A percentile compares a stretch with the other conserved stretches of the same genome.
Evolutionary conservation across 305 asterid species (phyloP).

Genomic region (Lippia alba): DNA sequence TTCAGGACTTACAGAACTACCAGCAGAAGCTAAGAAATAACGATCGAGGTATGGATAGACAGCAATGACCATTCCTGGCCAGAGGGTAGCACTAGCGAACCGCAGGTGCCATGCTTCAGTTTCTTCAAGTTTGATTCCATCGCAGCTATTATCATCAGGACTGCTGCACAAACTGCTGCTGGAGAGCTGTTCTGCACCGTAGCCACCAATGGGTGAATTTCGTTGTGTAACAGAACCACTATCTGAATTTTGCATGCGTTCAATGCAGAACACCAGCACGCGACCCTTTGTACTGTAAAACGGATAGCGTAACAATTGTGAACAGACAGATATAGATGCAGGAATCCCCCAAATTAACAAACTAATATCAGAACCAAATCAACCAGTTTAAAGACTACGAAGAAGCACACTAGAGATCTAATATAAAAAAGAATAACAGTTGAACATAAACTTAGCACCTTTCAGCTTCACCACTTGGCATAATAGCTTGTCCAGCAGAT

Average conservation of each 20-base stretch:
- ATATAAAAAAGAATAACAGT: slow-evolving; percentile 12
- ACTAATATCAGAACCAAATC: slow-evolving; percentile 20
- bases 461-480: slow-evolving; percentile 99
- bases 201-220: slow-evolving; percentile 63
- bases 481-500: slow-evolving; percentile 90
- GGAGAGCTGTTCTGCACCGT: slow-evolving; percentile 71
- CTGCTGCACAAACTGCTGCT: slow-evolving; percentile 82
- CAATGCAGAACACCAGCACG: slow-evolving; percentile 83
- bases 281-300: slow-evolving; percentile 89
- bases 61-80: slow-evolving; percentile 92
- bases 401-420: slow-evolving; percentile 15
- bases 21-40: slow-evolving; percentile 89
- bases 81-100: slow-evolving; percentile 60
- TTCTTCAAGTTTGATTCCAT: slow-evolving; percentile 85
- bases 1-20: slow-evolving; percentile 76
- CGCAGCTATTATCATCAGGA: slow-evolving; percentile 82
- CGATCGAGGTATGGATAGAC: slow-evolving; percentile 87
- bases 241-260: slow-evolving; percentile 71
- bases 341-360: slow-evolving; percentile 20
- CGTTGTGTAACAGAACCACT: slow-evolving; percentile 72
- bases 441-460: slow-evolving; percentile 54
- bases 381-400: slow-evolving; percentile 12
- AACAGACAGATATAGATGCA: slow-evolving; percentile 29
- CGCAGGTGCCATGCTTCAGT: slow-evolving; percentile 84
- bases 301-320: slow-evolving; percentile 27